phyloP scores from a whole-genome alignment of 257 asterid species.

The Gentiana straminea region DNA sequence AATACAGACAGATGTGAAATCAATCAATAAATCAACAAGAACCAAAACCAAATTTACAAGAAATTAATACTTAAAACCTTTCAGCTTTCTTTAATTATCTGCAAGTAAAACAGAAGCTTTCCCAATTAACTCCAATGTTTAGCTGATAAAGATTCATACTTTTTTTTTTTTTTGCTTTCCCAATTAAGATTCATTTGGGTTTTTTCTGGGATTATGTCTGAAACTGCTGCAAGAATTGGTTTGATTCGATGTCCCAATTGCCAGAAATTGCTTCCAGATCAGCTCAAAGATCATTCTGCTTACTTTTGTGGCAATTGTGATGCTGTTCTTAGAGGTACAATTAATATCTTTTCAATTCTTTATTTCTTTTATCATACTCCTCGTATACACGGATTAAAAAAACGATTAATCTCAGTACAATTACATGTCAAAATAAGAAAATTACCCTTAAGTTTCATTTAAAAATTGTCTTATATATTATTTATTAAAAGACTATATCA shows the following conservation, averaged over 20 bases:
- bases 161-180: too few relatives aligned
- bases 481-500: neutral
- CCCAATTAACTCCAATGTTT: too few relatives aligned
- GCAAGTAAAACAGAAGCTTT: too few relatives aligned
- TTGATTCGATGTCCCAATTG: slow-evolving; percentile 83
- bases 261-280: slow-evolving; percentile 63
- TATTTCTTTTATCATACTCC: neutral
- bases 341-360: slow-evolving; percentile 7
- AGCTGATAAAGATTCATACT: too few relatives aligned
- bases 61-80: too few relatives aligned
- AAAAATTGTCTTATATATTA: neutral
- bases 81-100: too few relatives aligned
- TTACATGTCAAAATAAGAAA: neutral
- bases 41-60: too few relatives aligned
- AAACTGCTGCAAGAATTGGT: slow-evolving; percentile 54
- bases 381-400: too few relatives aligned
- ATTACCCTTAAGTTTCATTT: neutral
- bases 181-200: slow-evolving; percentile 9
- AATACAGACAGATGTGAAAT: too few relatives aligned
- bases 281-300: slow-evolving; percentile 49
- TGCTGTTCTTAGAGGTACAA: slow-evolving; percentile 60
- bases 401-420: too few relatives aligned
- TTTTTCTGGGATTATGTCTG: slow-evolving; percentile 37
- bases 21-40: too few relatives aligned
- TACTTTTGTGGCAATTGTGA: slow-evolving; percentile 87